Evolutionary conservation across 2,329 filamentous ascomycete species (phyloP), one percentile per base, ranked within the genome.

Genomic region (Xylariaceae sp.): DNA sequence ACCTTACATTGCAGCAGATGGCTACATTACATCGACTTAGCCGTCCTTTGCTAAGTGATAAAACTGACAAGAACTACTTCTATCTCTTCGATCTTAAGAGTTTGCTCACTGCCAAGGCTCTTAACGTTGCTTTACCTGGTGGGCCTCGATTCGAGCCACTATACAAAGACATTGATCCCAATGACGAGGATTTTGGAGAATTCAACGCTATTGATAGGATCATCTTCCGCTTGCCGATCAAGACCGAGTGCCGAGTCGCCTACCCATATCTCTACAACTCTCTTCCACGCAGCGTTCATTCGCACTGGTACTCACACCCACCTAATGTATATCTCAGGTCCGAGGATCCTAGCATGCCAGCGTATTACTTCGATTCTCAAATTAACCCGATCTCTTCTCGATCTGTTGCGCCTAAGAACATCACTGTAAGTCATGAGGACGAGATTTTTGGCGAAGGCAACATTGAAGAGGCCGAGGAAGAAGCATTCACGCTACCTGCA

Each of bases 181-280:
- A 99, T 65, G 93, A 97, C 64, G 94, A 99, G 72, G 94, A 99
- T 69, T 99, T 99, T 74, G 94, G 94, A 73, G 94, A 99, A 73
- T 99, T 99, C 81, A 99, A 99, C 69, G 94, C 94, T 27, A 99
- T 99, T 65, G 94, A 99, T 68, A 91, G 95, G 64, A 99, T 99
- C 74, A 99, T 99, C 63, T 99, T 99, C 81, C 89, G 94, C 61
- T 88, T 89, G 40, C 92, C 93, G 0, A 95, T 97, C 61, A 86
- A 93, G 63, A 99, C 93, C 7, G 94, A 99, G 74, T 97, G 95
- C 67, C 86, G 93, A 39, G 94, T 99, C 36, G 92, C 92, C 0
- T 97, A 91, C 70, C 94, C 94, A 0, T 97, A 88, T 71, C 80
- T 99, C 5, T 99, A 99, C 77, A 99, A 99, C 71, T 96, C 93